Evolutionary conservation across 2,329 filamentous ascomycete species (phyloP).

Genomic region (Pseudogymnoascus sp.): DNA sequence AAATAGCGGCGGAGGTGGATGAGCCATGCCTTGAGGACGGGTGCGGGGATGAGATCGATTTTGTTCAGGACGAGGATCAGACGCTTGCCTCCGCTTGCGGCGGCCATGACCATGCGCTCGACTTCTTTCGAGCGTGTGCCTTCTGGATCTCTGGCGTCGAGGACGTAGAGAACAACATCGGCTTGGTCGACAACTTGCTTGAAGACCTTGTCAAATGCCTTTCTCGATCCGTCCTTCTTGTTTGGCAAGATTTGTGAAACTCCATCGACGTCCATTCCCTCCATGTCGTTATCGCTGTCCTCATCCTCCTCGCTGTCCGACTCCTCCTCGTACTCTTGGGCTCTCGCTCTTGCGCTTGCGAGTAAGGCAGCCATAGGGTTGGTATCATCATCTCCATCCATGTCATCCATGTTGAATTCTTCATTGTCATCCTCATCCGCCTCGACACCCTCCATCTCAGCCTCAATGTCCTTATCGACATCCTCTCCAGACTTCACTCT

Average conservation of each 20-base stretch:
- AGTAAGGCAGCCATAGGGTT: constrained; percentile 92
- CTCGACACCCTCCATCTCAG: constrained; percentile 37
- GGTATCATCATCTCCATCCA: constrained; percentile 54
- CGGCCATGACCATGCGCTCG: constrained; percentile 86
- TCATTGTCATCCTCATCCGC: constrained; percentile 41
- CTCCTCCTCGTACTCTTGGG: constrained; percentile 59
- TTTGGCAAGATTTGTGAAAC: constrained; percentile 48
- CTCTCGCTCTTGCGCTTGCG: constrained; percentile 73
- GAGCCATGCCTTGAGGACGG: constrained; percentile 79
- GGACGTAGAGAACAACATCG: constrained; percentile 86
- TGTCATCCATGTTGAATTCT: constrained; percentile 43
- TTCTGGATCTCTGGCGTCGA: constrained; percentile 86
- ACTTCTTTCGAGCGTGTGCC: constrained; percentile 86
- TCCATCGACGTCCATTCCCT: constrained; percentile 38
- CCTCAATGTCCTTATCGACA: constrained; percentile 36
- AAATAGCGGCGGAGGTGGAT: constrained; percentile 79
- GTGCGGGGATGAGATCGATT: constrained; percentile 80
- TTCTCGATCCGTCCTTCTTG: constrained; percentile 60
- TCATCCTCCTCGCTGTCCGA: constrained; percentile 46
- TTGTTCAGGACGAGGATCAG: constrained; percentile 93
- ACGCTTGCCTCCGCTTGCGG: constrained; percentile 73
- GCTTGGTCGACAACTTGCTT: constrained; percentile 85
- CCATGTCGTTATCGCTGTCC: constrained; percentile 43
- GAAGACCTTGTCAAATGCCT: constrained; percentile 92
- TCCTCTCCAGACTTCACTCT: constrained; percentile 40